Evolutionary conservation across 169 alveolate species (phyloP), one percentile per base, ranked within the genome.

Genomic region (Cryptosporidium xiaoi): DNA sequence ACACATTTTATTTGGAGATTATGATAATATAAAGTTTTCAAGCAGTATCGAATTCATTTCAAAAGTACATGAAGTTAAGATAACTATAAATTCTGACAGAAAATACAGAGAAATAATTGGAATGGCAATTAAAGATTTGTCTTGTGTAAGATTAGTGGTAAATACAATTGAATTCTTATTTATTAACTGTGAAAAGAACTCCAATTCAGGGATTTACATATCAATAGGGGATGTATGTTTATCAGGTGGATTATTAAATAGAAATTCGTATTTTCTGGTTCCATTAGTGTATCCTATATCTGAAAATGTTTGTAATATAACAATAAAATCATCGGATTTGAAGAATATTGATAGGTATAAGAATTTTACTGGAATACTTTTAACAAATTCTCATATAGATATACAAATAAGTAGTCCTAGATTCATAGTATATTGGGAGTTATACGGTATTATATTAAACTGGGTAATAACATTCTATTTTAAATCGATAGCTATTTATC

Each of bases 381-480:
- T 62, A 15, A 15, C 48, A 24, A 62, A 77, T 53, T 20, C 87
- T 15, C 6, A 24, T 50, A 62, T 77, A 40, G 51, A 77, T 10
- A 34, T 77, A 34, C 62, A 77, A 12, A 62, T 77, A 12, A 60
- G 56, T 16, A 77, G 44, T 40, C 87, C 87, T 15, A 77, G 71
- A 46, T 60, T 77, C 34, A 48, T 77, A 24, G 71, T 77, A 3
- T 77, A 60, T 29, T 77, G 87, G 87, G 87, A 77, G 12, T 66
- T 77, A 40, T 77, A 77, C 36, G 87, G 87, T 16, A 48, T 62
- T 31, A 77, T 77, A 20, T 51, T 77, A 2, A 77, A 77, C 27
- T 77, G 69, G 87, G 44, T 77, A 10, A 62, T 77, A 46, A 77
- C 87, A 3, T 77, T 77, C 48, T 77, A 77, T 53, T 60, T 77